Conservation (phyloP, 2,329 filamentous ascomycete species). For the Microcyclosporella mali region DNA sequence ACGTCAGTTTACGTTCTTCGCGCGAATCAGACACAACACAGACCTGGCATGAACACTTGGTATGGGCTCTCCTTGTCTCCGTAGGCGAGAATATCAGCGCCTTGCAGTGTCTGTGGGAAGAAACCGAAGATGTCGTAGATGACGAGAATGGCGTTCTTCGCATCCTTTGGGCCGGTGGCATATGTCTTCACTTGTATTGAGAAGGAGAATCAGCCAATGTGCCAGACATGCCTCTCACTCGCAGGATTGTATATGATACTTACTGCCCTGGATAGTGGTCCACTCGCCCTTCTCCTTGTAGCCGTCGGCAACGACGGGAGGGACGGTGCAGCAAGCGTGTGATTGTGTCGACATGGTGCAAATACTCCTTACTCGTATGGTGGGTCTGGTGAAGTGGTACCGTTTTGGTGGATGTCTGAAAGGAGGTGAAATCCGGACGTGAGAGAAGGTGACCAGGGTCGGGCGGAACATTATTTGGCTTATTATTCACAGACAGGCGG, state of each 20-base stretch:
- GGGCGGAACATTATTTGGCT: not conserved
- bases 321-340: conserved; percentile 44
- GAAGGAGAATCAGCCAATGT: too few species aligned
- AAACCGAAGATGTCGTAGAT: conserved; percentile 58
- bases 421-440: not conserved
- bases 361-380: conserved; percentile 3
- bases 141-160: conserved; percentile 53
- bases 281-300: conserved; percentile 56
- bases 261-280: conserved; percentile 52
- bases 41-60: conserved; percentile 71
- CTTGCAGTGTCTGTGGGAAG: conserved; percentile 57
- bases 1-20: not conserved
- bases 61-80: conserved; percentile 65
- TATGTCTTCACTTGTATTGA: conserved; percentile 47
- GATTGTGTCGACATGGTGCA: conserved; percentile 30
- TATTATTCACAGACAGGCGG: too few species aligned
- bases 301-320: conserved; percentile 42
- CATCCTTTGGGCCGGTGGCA: conserved; percentile 46
- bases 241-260: not conserved
- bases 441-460: not conserved
- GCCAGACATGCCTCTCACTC: too few species aligned
- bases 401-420: not conserved
- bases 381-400: not conserved
- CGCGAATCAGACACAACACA: not conserved
- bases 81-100: conserved; percentile 56